A percentile compares a stretch with the other conserved stretches of the same genome.
These are phyloP conservation scores for Zygnema cylindricum DNA, from an alignment of 139 green algal species.

Conservation along the genomic window DNA sequence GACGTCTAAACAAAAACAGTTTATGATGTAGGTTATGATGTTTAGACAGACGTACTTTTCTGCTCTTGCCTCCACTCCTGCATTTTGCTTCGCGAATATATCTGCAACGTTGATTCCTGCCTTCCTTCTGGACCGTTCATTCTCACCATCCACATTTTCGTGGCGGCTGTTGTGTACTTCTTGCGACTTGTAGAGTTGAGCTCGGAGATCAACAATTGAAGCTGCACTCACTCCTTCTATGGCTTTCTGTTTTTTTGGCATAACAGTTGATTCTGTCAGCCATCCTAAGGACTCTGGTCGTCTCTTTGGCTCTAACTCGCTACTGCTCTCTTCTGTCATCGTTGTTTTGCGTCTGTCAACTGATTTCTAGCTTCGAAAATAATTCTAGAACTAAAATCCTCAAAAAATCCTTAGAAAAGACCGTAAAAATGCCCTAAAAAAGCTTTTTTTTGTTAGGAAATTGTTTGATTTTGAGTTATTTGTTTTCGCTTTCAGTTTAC, in stretches of 20 bases:
- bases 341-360: too few species aligned
- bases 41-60: slow-evolving; percentile 28
- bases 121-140: slow-evolving; percentile 19
- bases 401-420: too few species aligned
- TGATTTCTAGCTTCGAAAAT: too few species aligned
- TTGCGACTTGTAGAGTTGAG: slow-evolving; percentile 77
- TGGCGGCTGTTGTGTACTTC: slow-evolving; percentile 64
- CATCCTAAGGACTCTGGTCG: slow-evolving; percentile 72
- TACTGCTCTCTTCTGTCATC: not conserved
- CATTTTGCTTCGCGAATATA: slow-evolving; percentile 70
- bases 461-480: too few species aligned
- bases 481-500: too few species aligned
- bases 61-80: slow-evolving; percentile 73
- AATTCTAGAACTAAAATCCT: too few species aligned
- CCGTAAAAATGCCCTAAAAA: too few species aligned
- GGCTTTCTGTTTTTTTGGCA: slow-evolving; percentile 71
- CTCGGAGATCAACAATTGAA: slow-evolving; percentile 76
- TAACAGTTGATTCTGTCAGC: slow-evolving; percentile 72
- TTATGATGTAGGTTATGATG: too few species aligned
- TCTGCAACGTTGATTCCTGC: slow-evolving; percentile 44
- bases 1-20: too few species aligned
- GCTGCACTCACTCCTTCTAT: slow-evolving; percentile 81
- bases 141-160: slow-evolving; percentile 57
- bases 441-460: too few species aligned
- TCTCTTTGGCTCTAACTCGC: slow-evolving; percentile 4